These are phyloP conservation scores for Cyclotella choctawhatcheeana DNA, from an alignment of 108 stramenopile species.

Conservation along the genomic window DNA sequence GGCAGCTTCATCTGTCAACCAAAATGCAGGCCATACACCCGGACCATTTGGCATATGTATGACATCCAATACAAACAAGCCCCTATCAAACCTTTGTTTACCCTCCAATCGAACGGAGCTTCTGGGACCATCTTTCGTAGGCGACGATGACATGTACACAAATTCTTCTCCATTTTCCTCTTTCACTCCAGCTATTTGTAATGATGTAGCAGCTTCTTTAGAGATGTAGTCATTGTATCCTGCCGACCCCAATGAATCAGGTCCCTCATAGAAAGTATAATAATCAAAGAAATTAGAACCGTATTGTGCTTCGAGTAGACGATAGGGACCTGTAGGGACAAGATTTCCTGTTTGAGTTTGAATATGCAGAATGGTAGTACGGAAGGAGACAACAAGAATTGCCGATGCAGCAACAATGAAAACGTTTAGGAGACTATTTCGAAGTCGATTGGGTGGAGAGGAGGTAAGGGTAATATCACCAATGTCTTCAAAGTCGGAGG, in stretches of 20 bases:
- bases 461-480: constrained; percentile 9
- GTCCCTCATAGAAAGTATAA: constrained; percentile 82
- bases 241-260: constrained; percentile 80
- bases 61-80: constrained; percentile 82
- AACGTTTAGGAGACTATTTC: not conserved
- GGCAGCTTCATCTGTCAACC: constrained; percentile 50
- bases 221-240: constrained; percentile 76
- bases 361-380: not conserved
- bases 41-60: constrained; percentile 58
- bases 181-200: constrained; percentile 63
- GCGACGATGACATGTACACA: constrained; percentile 72
- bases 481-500: constrained; percentile 15
- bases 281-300: constrained; percentile 72
- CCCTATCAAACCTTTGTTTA: constrained; percentile 75
- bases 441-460: not conserved
- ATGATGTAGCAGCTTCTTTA: constrained; percentile 48
- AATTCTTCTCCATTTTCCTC: constrained; percentile 68
- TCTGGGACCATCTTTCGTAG: constrained; percentile 69
- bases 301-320: constrained; percentile 52
- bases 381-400: not conserved
- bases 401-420: not conserved
- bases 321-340: constrained; percentile 45
- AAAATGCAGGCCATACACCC: constrained; percentile 63
- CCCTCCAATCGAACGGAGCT: constrained; percentile 85
- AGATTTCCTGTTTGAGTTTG: not conserved